Evolutionary conservation across 2,329 filamentous ascomycete genomes (phyloP).

Genomic region (Sporothrix mexicana): DNA sequence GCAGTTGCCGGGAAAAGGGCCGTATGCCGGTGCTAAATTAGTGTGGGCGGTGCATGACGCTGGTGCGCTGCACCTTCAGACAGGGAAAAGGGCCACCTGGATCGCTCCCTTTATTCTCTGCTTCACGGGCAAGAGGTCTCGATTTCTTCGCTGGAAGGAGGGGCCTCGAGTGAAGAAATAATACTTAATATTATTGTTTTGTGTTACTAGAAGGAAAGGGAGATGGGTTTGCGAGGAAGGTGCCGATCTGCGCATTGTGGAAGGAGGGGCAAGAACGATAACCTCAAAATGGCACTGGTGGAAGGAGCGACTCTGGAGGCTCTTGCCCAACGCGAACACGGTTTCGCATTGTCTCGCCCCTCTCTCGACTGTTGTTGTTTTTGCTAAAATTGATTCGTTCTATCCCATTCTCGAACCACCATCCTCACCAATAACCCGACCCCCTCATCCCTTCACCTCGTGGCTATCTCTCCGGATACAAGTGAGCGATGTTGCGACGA

Average conservation of each 20-base stretch:
- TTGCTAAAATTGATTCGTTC: background rate
- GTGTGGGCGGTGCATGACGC: background rate
- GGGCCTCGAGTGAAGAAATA: background rate
- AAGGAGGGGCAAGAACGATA: background rate
- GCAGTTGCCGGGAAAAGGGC: conserved; percentile 28
- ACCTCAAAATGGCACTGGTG: conserved; percentile 2
- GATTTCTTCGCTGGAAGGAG: conserved; percentile 1
- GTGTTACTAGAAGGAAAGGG: background rate
- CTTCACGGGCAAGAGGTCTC: background rate
- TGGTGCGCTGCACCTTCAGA: background rate
- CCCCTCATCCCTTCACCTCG: background rate
- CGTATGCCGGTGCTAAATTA: conserved; percentile 28
- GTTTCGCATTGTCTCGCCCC: conserved; percentile 9
- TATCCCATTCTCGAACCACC: background rate
- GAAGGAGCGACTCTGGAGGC: conserved; percentile 6
- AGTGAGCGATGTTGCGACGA: background rate
- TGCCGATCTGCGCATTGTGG: conserved; percentile 4
- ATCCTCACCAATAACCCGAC: background rate
- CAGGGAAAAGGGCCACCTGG: background rate
- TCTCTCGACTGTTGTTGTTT: background rate
- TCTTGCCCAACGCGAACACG: background rate
- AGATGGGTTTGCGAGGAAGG: background rate
- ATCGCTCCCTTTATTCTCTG: too few species aligned
- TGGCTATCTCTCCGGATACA: conserved; percentile 22
- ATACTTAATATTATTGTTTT: background rate